phyloP scores from a whole-genome alignment of 2,329 filamentous ascomycete species.

The Zarea fungicola region DNA sequence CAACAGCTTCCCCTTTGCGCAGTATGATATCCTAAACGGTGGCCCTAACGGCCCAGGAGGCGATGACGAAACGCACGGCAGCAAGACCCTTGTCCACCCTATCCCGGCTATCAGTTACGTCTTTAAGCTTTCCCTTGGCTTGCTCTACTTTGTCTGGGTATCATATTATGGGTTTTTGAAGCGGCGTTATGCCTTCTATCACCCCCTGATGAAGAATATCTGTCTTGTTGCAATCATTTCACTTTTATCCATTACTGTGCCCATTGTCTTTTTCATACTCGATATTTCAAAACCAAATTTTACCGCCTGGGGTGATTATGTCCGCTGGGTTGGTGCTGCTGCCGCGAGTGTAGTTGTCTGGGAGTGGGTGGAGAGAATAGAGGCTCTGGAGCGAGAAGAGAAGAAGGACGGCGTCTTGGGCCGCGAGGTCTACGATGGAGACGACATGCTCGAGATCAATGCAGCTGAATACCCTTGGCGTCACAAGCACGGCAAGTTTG shows the following conservation, averaged over 20 bases:
- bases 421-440: constrained; percentile 86
- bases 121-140: constrained; percentile 79
- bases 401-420: constrained; percentile 91
- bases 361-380: constrained; percentile 96
- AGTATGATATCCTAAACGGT: constrained; percentile 46
- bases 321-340: constrained; percentile 91
- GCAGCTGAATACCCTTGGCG: constrained; percentile 47
- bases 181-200: constrained; percentile 84
- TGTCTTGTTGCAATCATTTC: constrained; percentile 74
- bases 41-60: constrained; percentile 24
- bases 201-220: constrained; percentile 86
- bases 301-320: constrained; percentile 91
- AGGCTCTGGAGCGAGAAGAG: constrained; percentile 85
- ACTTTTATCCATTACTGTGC: constrained; percentile 75
- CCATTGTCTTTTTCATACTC: constrained; percentile 87
- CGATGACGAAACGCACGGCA: constrained; percentile 50
- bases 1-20: constrained; percentile 69
- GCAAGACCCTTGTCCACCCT: constrained; percentile 65
- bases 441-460: constrained; percentile 76
- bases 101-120: constrained; percentile 88
- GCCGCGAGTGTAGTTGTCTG: constrained; percentile 95
- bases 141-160: constrained; percentile 90
- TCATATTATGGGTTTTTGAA: constrained; percentile 92
- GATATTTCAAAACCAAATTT: constrained; percentile 83
- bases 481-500: constrained; percentile 30